Percentiles rank a stretch among this genome's conserved stretches.
Conservation (phyloP, 148 eudicot genomes). For the Persicaria tinctoria region DNA sequence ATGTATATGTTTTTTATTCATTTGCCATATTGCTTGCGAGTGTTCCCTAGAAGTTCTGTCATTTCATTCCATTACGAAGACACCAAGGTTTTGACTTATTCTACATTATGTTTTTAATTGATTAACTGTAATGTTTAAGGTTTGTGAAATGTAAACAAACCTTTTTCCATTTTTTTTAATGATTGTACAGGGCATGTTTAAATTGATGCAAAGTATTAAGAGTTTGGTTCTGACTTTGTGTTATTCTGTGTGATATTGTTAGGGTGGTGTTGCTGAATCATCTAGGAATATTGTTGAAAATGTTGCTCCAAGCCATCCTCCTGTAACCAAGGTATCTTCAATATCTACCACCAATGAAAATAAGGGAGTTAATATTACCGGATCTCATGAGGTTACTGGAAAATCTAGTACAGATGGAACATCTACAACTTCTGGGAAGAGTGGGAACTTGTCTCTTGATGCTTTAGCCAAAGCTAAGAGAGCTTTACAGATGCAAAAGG, state of each 20-base stretch:
- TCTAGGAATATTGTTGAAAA: slow-evolving; percentile 36
- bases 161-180: background rate
- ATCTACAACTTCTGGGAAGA: slow-evolving; percentile 62
- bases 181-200: background rate
- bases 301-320: slow-evolving; percentile 31
- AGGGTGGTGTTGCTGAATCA: slow-evolving; percentile 54
- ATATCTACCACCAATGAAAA: slow-evolving; percentile 95
- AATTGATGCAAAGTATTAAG: background rate
- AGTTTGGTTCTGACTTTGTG: slow-evolving; percentile 20
- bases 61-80: background rate
- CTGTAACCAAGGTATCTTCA: slow-evolving; percentile 85
- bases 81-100: background rate
- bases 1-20: background rate
- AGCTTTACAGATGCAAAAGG: slow-evolving; percentile 76
- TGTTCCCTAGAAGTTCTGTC: background rate
- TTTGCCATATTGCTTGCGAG: background rate
- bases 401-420: slow-evolving; percentile 99
- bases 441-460: slow-evolving; percentile 65
- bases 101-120: background rate
- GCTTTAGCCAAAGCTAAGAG: slow-evolving; percentile 81
- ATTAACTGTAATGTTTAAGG: background rate
- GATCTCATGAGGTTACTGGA: slow-evolving; percentile 99
- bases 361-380: slow-evolving; percentile 93
- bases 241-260: slow-evolving; percentile 15
- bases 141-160: background rate